A percentile compares a stretch with the other conserved stretches of the same genome.
These are phyloP conservation scores for Blakeslea trispora DNA, from an alignment of 371 early-diverging fungal species.

Conservation along the genomic window DNA sequence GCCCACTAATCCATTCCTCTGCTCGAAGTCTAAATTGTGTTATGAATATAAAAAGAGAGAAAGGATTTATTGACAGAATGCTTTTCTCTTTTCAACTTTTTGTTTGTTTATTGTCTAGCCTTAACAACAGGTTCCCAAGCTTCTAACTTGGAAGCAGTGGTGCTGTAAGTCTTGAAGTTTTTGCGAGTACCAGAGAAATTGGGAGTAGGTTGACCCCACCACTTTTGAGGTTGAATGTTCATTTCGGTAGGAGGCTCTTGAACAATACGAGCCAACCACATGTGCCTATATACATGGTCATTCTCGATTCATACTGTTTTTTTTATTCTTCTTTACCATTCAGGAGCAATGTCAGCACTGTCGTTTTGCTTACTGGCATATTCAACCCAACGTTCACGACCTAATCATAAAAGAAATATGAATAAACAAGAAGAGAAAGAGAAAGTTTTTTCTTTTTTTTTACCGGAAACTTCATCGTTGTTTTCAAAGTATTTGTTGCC, in stretches of 20 bases:
- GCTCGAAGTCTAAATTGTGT: too few relatives aligned
- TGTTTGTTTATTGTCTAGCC: constrained; percentile 38
- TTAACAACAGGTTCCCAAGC: constrained; percentile 78
- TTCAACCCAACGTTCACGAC: constrained; percentile 93
- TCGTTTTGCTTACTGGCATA: constrained; percentile 79
- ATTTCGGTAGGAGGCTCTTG: constrained; percentile 79
- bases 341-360: constrained; percentile 83
- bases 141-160: constrained; percentile 78
- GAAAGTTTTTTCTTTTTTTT: not conserved
- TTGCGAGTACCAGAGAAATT: constrained; percentile 74
- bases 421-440: too few relatives aligned
- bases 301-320: not conserved
- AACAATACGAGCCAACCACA: constrained; percentile 85
- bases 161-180: constrained; percentile 86
- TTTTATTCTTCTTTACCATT: constrained; percentile 65
- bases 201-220: constrained; percentile 52
- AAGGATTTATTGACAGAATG: too few relatives aligned
- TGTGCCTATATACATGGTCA: constrained; percentile 65
- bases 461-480: constrained; percentile 80
- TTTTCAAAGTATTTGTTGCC: constrained; percentile 95
- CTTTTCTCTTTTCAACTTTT: not conserved
- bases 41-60: too few relatives aligned
- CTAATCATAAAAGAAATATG: constrained; percentile 28
- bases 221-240: constrained; percentile 45
- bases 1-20: too few relatives aligned